Evolutionary conservation across 2,329 filamentous ascomycete species (phyloP).

Genomic region (Bimuria novae-zelandiae): DNA sequence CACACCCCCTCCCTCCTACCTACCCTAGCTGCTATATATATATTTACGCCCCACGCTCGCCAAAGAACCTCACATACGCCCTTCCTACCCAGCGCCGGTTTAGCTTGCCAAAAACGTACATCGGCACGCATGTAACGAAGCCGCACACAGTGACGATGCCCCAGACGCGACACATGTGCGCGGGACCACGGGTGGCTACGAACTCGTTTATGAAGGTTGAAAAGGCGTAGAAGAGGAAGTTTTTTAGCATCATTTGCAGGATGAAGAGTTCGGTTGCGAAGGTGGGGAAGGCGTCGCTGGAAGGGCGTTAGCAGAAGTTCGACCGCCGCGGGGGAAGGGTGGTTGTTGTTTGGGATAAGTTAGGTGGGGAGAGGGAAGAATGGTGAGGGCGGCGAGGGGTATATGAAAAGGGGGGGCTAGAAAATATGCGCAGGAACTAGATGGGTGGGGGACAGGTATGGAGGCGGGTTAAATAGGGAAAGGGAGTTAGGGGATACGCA

Average conservation of each 20-base stretch:
- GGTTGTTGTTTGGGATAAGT: too few species aligned
- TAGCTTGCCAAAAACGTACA: constrained; percentile 31
- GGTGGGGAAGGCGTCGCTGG: constrained; percentile 37
- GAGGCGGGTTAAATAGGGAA: background rate
- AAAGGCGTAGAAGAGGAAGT: constrained; percentile 43
- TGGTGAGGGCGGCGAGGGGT: too few species aligned
- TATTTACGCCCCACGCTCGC: too few species aligned
- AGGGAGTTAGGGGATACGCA: constrained; percentile 20
- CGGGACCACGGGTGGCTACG: constrained; percentile 28
- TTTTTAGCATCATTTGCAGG: constrained; percentile 45
- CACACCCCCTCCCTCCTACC: too few species aligned
- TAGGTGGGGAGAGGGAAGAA: too few species aligned
- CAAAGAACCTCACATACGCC: too few species aligned
- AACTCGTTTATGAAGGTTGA: constrained; percentile 41
- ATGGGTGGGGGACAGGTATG: background rate
- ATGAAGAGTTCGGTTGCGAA: constrained; percentile 41
- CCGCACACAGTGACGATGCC: constrained; percentile 36
- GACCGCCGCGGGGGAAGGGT: too few species aligned
- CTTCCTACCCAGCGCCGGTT: constrained; percentile 25
- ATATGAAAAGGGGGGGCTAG: too few species aligned
- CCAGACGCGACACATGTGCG: constrained; percentile 32
- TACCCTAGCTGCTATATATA: too few species aligned
- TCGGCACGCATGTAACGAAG: constrained; percentile 39
- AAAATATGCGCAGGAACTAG: too few species aligned
- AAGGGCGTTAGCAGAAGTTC: too few species aligned